Percentiles rank a stretch among this genome's conserved stretches.
Evolutionary conservation across 495 filamentous ascomycete genomes (phyloP).

Genomic region (Aspergillus biplanus): DNA sequence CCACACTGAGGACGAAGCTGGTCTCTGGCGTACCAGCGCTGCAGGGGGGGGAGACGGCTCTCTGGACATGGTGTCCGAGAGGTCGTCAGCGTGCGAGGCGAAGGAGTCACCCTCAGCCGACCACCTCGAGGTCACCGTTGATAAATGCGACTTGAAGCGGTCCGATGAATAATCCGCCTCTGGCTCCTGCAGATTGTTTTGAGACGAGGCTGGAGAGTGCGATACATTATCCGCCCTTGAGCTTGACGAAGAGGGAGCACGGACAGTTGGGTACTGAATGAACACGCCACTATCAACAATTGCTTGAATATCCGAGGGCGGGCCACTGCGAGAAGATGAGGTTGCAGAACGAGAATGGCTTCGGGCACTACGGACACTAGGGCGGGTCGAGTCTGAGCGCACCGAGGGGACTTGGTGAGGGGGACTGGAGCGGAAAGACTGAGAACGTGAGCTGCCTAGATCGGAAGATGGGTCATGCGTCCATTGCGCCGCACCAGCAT

Average conservation of each 20-base stretch:
- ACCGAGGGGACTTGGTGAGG: constrained; percentile 38
- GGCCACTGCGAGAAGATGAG: constrained; percentile 45
- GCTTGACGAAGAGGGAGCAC: constrained; percentile 50
- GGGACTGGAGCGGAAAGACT: constrained; percentile 47
- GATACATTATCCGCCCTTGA: constrained; percentile 48
- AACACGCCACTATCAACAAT: constrained; percentile 46
- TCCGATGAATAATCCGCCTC: constrained; percentile 43
- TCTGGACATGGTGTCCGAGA: constrained; percentile 22
- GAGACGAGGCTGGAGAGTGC: constrained; percentile 24
- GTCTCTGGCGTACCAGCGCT: constrained; percentile 33
- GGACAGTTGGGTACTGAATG: constrained; percentile 55
- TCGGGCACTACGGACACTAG: constrained; percentile 28
- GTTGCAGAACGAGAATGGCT: constrained; percentile 44
- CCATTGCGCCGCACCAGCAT: constrained; percentile 42
- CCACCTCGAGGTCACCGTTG: constrained; percentile 71
- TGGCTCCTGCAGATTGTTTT: constrained; percentile 28
- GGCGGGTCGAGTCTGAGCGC: constrained; percentile 34
- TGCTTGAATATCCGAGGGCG: constrained; percentile 41
- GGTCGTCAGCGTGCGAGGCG: constrained; percentile 27
- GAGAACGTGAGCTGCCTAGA: constrained; percentile 38
- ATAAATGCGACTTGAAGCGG: constrained; percentile 76
- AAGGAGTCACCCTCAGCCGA: constrained; percentile 43
- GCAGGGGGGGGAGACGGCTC: constrained; percentile 32
- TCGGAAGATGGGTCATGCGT: constrained; percentile 42
- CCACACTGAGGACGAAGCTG: constrained; percentile 49